Evolutionary conservation across 2,329 filamentous ascomycete species (phyloP), one percentile per base, ranked within the genome.

Genomic region (Aspergillus pseudoviridinutans): DNA sequence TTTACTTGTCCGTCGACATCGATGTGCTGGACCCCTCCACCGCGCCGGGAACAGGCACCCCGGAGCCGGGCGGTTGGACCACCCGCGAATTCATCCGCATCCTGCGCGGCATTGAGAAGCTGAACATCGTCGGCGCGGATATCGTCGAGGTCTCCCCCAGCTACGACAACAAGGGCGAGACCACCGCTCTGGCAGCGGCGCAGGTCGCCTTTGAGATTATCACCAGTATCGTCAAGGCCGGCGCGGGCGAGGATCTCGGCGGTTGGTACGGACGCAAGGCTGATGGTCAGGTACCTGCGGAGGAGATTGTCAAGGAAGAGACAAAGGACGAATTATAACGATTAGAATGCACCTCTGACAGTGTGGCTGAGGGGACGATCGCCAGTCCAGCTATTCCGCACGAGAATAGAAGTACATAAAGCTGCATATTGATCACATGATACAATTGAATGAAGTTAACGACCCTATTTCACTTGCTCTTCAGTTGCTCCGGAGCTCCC

Each of bases 1-100:
- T 96, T 1, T 95, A 96, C 69, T 78, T 95, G 9, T 89, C 84
- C 38, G 84, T 93, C 17, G 90, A 93, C 68, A 92, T 92, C 64
- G 90, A 93, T 72, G 89, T 92, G 0, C 79, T 93, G 50, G 89
- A 93, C 71, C 90, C 90, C 0, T 87, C 83, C 32, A 77, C 86
- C 7, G 76, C 76, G 0, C 90, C 91, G 0, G 90, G 88, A 1
- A 96, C 91, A 0, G 92, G 92, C 1, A 96, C 92, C 0, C 92
- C 92, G 0, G 92, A 96, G 78, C 89, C 91, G 0, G 92, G 92
- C 57, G 92, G 92, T 41, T 96, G 92, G 92, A 94, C 90, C 5
- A 95, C 89, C 22, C 81, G 92, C 53, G 92, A 96, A 78, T 79
- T 96, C 65, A 93, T 96, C 62, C 81, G 89, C 12, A 91, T 96